Evolutionary conservation across 306 rosid genomes (phyloP), one percentile per base, ranked within the genome.

Genomic region (Calophaca sinica): DNA sequence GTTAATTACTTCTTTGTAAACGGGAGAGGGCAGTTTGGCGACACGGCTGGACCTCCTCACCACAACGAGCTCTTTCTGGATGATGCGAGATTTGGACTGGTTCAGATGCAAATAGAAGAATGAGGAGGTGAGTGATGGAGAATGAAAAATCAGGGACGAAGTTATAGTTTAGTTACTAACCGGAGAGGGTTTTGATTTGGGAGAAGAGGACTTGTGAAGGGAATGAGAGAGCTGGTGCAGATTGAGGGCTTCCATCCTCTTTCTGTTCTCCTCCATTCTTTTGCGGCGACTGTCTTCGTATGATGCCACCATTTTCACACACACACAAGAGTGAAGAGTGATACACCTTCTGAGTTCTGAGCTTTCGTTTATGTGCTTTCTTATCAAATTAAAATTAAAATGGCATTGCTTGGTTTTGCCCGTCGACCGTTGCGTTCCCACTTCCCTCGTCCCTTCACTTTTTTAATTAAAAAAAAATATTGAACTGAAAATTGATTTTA

Each of bases 11-110:
- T 87, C 94, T 77, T 84, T 90, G 83, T 90, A 93, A 75, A 86
- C 80, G 5, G 96, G 96, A 46, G 89, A 8, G 6, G 90, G 86
- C 59, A 58, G 11, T 48, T 84, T 88, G 14, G 94, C 91, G 14
- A 89, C 90, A 9, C 92, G 97, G 78, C 83, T 57, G 9, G 97
- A 93, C 68, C 97, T 87, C 78, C 96, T 83, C 8, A 93, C 89
- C 4, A 38, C 86, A 44, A 89, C 87, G 3, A 78, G 61, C 41
- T 89, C 80, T 74, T 85, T 90, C 71, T 77, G 63, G 3, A 29
- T 20, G 5, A 54, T 50, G 12, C 83, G 89, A 42, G 88, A 70
- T 75, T 93, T 87, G 41, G 50, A 63, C 15, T 78, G 84, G 65
- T 88, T 92, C 72, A 79, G 72, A 90, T 86, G 81, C 26, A 52